Conservation (phyloP, 1,284 basidiomycete species). For the Mycena sp. region DNA sequence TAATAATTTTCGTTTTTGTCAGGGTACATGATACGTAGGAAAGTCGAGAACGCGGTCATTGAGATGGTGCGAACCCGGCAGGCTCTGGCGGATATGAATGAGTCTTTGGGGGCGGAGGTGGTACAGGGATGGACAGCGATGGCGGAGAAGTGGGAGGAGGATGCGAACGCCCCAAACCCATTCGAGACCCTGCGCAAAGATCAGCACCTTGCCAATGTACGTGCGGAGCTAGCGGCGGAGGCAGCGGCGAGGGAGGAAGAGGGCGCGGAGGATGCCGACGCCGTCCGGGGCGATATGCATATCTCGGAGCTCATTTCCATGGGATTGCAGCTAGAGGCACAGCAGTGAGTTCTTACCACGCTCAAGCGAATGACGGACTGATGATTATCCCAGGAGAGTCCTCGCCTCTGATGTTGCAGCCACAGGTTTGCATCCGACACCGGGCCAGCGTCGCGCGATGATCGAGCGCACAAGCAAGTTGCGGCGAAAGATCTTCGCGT, state of each 20-base stretch:
- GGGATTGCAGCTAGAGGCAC: constrained; percentile 19
- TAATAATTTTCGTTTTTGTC: too few species aligned
- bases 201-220: neutral
- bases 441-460: constrained; percentile 1
- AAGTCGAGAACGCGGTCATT: constrained; percentile 22
- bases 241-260: neutral
- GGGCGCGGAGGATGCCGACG: neutral
- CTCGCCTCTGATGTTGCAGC: constrained; percentile 10
- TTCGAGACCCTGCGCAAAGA: constrained; percentile 17
- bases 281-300: too few species aligned
- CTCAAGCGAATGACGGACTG: neutral
- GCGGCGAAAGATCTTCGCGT: neutral
- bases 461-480: constrained; percentile 11
- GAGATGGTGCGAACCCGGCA: constrained; percentile 29
- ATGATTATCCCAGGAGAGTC: neutral
- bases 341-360: constrained; percentile 1
- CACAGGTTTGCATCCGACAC: constrained; percentile 3
- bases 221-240: constrained; percentile 2
- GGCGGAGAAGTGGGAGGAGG: constrained; percentile 20
- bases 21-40: constrained; percentile 30
- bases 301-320: too few species aligned
- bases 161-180: constrained; percentile 1
- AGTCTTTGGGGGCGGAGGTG: neutral
- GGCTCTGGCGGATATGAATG: constrained; percentile 3
- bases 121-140: constrained; percentile 12